These are phyloP conservation scores for Ceratopteris richardii DNA, from an alignment of 75 land plant genomes.

Conservation along the genomic window DNA sequence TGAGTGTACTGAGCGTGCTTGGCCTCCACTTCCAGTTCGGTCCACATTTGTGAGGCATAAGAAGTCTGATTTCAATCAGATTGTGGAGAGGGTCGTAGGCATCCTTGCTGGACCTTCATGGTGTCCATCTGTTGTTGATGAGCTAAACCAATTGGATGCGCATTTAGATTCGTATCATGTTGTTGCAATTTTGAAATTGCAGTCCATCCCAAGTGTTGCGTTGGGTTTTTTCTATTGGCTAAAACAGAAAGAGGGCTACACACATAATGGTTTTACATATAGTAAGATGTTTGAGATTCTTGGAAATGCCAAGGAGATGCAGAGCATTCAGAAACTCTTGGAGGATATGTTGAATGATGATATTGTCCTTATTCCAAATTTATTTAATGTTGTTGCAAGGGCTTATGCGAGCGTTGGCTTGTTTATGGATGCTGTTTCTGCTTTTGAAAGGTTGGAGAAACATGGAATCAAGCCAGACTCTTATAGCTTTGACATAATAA, in stretches of 20 bases:
- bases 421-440: not conserved
- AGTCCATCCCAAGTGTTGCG: not conserved
- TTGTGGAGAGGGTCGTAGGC: not conserved
- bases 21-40: too few relatives aligned
- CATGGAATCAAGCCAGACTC: not conserved
- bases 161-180: slow-evolving; percentile 2
- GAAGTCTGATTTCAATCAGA: not conserved
- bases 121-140: not conserved
- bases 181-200: not conserved
- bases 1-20: too few relatives aligned
- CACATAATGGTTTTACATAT: slow-evolving; percentile 3
- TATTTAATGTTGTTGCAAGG: slow-evolving; percentile 1
- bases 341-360: not conserved
- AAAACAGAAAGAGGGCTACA: not conserved
- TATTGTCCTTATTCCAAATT: not conserved
- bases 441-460: not conserved
- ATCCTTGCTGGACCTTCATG: not conserved
- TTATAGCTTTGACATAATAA: not conserved
- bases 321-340: not conserved
- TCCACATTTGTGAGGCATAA: too few relatives aligned
- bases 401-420: slow-evolving; percentile 2
- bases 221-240: slow-evolving; percentile 1
- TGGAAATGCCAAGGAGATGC: not conserved
- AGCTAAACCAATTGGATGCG: not conserved
- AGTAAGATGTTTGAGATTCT: slow-evolving; percentile 5